Evolutionary conservation across 176 grass and related monocot genomes (phyloP), one percentile per base, ranked within the genome.

Genomic region (Zea mays): DNA sequence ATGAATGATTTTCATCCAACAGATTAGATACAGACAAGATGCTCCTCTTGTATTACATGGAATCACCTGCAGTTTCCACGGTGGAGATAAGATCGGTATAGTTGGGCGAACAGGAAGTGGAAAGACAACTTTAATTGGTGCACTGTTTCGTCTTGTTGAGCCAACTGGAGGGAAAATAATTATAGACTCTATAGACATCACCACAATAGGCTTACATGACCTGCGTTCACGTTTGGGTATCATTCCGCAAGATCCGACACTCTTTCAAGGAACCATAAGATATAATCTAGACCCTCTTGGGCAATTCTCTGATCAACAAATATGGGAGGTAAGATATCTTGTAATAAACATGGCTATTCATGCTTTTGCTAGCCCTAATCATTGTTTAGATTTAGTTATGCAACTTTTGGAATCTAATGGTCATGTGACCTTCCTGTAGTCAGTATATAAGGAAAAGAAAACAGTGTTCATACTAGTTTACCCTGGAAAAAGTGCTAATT

Each of bases 211-310:
- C 10, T 73, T 99, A 71, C 96, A 95, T 79, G 96, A 99, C 73
- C 62, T 99, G 76, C 88, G 95, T 41, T 92, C 95, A 46, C 85
- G 89, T 5, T 77, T 98, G 74, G 95, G 95, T 67, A 90, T 98
- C 73, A 98, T 98, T 82, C 95, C 95, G 44, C 95, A 98, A 86
- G 95, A 98, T 70, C 91, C 95, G 7, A 98, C 91, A 13, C 91
- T 98, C 21, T 98, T 98, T 82, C 72, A 88, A 70, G 95, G 95
- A 46, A 86, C 89, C 17, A 76, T 98, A 72, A 90, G 91, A 88
- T 92, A 90, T 69, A 98, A 98, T 75, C 82, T 98, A 40, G 91
- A 98, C 48, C 95, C 91, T 58, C 72, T 90, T 42, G 85, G 74
- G 8, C 74, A 88, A 43, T 92, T 88, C 74, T 71, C 87, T 0